These are phyloP conservation scores for Onygenales sp. DNA, from an alignment of 2,329 filamentous ascomycete genomes.

Conservation along the genomic window DNA sequence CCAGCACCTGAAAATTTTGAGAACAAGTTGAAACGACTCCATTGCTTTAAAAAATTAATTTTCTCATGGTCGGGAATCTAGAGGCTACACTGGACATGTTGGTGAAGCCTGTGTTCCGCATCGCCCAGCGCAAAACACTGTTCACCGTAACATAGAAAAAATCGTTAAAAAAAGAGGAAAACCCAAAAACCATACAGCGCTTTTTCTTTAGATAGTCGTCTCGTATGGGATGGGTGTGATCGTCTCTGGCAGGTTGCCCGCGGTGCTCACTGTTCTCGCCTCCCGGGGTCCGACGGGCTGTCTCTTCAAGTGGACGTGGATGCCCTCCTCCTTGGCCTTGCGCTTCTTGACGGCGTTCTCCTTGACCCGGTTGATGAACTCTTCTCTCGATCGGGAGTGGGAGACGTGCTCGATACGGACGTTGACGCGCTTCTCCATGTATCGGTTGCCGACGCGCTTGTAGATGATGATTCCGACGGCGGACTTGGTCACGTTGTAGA, in stretches of 20 bases:
- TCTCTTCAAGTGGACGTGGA: conserved; percentile 86
- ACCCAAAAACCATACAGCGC: conserved; percentile 28
- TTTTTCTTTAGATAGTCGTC: conserved; percentile 76
- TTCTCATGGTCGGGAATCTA: conserved; percentile 37
- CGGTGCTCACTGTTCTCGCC: conserved; percentile 66
- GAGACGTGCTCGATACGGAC: conserved; percentile 95
- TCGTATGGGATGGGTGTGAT: conserved; percentile 90
- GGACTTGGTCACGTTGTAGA: conserved; percentile 99
- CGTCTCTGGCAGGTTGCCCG: conserved; percentile 82
- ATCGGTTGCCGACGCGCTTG: conserved; percentile 99
- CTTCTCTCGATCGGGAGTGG: conserved; percentile 90
- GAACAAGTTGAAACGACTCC: not conserved
- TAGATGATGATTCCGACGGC: conserved; percentile 98
- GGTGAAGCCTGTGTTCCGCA: not conserved
- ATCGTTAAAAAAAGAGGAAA: conserved; percentile 20
- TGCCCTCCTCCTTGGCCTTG: conserved; percentile 83
- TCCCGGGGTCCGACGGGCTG: conserved; percentile 71
- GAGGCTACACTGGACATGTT: conserved; percentile 26
- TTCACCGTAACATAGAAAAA: not conserved
- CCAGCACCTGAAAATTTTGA: not conserved
- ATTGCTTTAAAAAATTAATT: conserved; percentile 20
- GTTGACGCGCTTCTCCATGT: conserved; percentile 99
- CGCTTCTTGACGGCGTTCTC: conserved; percentile 85
- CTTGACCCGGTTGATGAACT: conserved; percentile 96
- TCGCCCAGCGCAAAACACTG: not conserved